Evolutionary conservation across 1,139 yeast genomes (phyloP), one percentile per base, ranked within the genome.

Genomic region (Hyphopichia wangnamkhiaoensis): DNA sequence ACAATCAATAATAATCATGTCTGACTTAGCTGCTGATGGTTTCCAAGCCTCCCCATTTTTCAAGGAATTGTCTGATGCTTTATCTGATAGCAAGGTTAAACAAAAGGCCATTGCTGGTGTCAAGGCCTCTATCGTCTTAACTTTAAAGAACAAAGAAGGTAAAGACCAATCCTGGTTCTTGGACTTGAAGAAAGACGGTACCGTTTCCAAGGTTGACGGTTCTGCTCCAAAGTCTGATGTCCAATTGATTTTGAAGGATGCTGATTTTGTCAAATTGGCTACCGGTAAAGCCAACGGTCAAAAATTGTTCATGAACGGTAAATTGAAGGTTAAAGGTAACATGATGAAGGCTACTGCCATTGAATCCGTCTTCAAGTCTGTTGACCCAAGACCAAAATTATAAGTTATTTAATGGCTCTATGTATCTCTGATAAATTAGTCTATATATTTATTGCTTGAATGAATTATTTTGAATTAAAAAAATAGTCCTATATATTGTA

Each of bases 261-360:
- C 69, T 44, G 83, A 80, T 53, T 80, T 87, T 53, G 83, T 76
- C 51, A 80, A 77, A 59, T 76, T 87, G 54, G 87, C 86, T 41
- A 67, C 72, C 46, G 94, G 94, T 52, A 84, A 85, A 71, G 82
- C 89, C 48, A 84, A 83, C 61, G 90, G 95, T 42, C 95, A 87
- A 65, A 84, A 82, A 69, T 76, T 88, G 57, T 87, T 86, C 67
- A 80, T 87, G 86, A 71, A 79, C 56, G 95, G 95, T 41, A 84
- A 84, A 65, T 76, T 87, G 64, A 87, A 87, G 76, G 83, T 87
- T 50, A 84, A 82, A 74, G 95, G 95, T 55, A 86, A 87, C 69
- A 84, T 87, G 71, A 84, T 85, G 91, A 87, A 88, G 75, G 95
- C 95, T 45, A 80, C 91, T 41, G 77, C 82, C 45, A 79, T 86